These are phyloP conservation scores for Leishmania tarentolae DNA, from an alignment of 208 protist species.

Conservation along the genomic window DNA sequence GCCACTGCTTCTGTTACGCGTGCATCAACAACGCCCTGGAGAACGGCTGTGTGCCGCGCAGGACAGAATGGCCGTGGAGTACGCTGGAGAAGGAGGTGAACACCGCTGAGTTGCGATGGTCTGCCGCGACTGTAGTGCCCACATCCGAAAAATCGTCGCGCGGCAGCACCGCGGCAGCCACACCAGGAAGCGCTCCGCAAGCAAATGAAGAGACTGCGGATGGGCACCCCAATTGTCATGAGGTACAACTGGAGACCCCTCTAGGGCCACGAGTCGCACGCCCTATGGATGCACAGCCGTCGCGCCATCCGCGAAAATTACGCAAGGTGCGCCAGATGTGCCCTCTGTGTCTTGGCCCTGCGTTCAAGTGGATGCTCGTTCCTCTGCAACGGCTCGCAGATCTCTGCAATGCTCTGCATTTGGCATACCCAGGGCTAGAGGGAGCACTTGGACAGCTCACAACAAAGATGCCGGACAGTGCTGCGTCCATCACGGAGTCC, in stretches of 20 bases:
- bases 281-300: background rate
- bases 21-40: slow-evolving; percentile 76
- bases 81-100: slow-evolving; percentile 8
- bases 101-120: slow-evolving; percentile 13
- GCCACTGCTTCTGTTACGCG: slow-evolving; percentile 74
- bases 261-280: background rate
- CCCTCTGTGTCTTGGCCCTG: slow-evolving; percentile 64
- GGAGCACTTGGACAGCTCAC: slow-evolving; percentile 21
- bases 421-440: slow-evolving; percentile 28
- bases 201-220: background rate
- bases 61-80: slow-evolving; percentile 39
- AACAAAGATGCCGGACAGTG: background rate
- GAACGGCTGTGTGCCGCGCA: slow-evolving; percentile 44
- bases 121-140: slow-evolving; percentile 1
- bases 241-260: background rate
- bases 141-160: background rate
- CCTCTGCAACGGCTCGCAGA: slow-evolving; percentile 50
- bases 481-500: background rate
- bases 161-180: background rate
- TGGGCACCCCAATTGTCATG: background rate
- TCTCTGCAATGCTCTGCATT: slow-evolving; percentile 31
- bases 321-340: slow-evolving; percentile 43
- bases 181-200: background rate
- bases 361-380: slow-evolving; percentile 72
- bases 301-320: slow-evolving; percentile 13